A percentile compares a stretch with the other conserved stretches of the same genome.
Evolutionary conservation across 2,329 filamentous ascomycete species (phyloP).

Genomic region (Lecanicillium sp.): DNA sequence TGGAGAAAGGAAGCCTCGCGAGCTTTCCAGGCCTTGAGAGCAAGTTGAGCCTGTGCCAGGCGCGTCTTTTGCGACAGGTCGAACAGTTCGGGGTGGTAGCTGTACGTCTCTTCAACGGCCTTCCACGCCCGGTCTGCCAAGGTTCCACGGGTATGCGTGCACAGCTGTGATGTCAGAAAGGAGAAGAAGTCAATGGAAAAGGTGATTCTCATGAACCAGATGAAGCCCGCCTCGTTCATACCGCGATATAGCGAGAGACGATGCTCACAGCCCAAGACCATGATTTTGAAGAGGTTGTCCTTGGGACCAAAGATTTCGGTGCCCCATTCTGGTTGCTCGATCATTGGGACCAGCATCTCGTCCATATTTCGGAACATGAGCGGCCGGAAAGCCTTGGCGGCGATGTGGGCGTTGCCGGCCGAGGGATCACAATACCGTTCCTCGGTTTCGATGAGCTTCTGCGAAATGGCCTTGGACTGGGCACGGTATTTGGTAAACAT

Average conservation of each 20-base stretch:
- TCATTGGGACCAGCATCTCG: constrained; percentile 41
- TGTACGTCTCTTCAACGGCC: constrained; percentile 40
- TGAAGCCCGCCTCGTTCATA: constrained; percentile 40
- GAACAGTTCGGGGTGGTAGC: constrained; percentile 44
- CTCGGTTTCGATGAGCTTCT: constrained; percentile 39
- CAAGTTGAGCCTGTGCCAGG: constrained; percentile 38
- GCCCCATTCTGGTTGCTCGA: constrained; percentile 42
- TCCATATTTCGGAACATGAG: constrained; percentile 45
- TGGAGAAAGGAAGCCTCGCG: constrained; percentile 38
- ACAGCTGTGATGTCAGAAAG: constrained; percentile 50
- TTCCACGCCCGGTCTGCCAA: constrained; percentile 51
- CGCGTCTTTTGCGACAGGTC: constrained; percentile 42
- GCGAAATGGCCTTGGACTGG: constrained; percentile 37
- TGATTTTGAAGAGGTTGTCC: constrained; percentile 51
- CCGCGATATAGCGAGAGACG: constrained; percentile 38
- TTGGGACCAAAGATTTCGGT: constrained; percentile 42
- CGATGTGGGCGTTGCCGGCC: constrained; percentile 46
- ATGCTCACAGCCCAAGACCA: constrained; percentile 43
- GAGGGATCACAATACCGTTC: constrained; percentile 43
- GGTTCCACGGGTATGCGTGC: constrained; percentile 39
- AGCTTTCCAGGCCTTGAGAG: constrained; percentile 47
- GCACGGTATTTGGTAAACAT: constrained; percentile 36
- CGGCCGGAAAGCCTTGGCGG: constrained; percentile 41
- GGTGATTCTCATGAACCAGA: constrained; percentile 49
- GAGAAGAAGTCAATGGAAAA: constrained; percentile 53